These are phyloP conservation scores for Cornus kousa DNA, from an alignment of 148 eudicot species.

Conservation along the genomic window DNA sequence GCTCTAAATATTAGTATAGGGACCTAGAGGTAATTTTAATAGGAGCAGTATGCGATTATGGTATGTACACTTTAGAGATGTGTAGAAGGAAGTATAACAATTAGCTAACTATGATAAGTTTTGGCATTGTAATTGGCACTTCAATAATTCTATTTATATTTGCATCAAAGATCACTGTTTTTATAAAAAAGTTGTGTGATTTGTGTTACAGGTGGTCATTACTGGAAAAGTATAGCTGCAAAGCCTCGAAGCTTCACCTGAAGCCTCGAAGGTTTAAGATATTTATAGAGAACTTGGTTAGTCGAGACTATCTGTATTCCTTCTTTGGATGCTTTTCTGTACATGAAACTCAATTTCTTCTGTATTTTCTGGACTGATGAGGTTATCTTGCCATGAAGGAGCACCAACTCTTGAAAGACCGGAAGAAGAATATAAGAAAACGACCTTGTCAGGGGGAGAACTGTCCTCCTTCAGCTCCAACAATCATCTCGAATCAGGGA, in stretches of 20 bases:
- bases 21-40: neutral
- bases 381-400: conserved; percentile 50
- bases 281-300: conserved; percentile 89
- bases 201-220: conserved; percentile 85
- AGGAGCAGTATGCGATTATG: neutral
- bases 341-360: conserved; percentile 7
- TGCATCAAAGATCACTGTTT: conserved; percentile 2
- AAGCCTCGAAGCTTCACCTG: conserved; percentile 97
- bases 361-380: conserved; percentile 22
- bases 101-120: neutral
- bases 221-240: conserved; percentile 91
- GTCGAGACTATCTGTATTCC: conserved; percentile 25
- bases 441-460: conserved; percentile 61
- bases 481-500: conserved; percentile 47
- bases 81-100: neutral
- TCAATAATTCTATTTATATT: neutral
- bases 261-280: conserved; percentile 96
- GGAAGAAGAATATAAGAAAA: conserved; percentile 68
- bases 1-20: neutral
- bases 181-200: neutral
- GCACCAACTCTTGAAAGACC: conserved; percentile 84
- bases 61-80: no score
- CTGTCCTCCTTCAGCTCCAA: conserved; percentile 36
- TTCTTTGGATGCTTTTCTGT: neutral
- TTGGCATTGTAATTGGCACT: neutral